Percentiles rank a stretch among this genome's conserved stretches.
Conservation (phyloP, 495 filamentous ascomycete species). For the Cercophora sp. region DNA sequence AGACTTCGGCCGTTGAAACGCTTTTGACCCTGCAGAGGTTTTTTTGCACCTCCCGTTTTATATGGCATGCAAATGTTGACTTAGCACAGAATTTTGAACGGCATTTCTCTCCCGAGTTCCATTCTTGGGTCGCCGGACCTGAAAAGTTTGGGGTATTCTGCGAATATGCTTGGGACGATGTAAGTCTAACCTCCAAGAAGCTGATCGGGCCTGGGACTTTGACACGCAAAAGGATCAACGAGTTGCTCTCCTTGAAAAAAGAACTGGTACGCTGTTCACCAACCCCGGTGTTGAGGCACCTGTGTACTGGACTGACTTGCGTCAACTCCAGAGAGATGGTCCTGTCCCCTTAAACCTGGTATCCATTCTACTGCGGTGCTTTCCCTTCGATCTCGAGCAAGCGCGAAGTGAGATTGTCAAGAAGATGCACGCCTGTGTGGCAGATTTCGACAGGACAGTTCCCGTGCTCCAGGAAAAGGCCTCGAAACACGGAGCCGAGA, state of each 20-base stretch:
- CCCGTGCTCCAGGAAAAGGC: background rate
- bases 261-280: conserved; percentile 13
- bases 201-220: too few relatives aligned
- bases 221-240: conserved; percentile 10
- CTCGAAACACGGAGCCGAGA: background rate
- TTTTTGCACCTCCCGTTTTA: too few relatives aligned
- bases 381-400: background rate
- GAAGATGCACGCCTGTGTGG: background rate
- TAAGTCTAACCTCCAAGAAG: conserved; percentile 11
- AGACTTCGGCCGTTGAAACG: conserved; percentile 13
- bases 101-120: too few relatives aligned
- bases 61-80: too few relatives aligned
- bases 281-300: background rate
- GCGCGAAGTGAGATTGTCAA: background rate
- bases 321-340: conserved; percentile 9
- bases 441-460: conserved; percentile 3
- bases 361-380: conserved; percentile 10
- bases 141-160: background rate
- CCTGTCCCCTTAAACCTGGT: conserved; percentile 11
- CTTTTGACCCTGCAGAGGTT: conserved; percentile 1
- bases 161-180: conserved; percentile 15
- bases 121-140: conserved; percentile 7
- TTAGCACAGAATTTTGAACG: too few relatives aligned
- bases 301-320: too few relatives aligned
- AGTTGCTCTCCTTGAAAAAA: conserved; percentile 21